Base-by-base conservation (phyloP, 352 stramenopile species). In the Pythium monospermum region DNA sequence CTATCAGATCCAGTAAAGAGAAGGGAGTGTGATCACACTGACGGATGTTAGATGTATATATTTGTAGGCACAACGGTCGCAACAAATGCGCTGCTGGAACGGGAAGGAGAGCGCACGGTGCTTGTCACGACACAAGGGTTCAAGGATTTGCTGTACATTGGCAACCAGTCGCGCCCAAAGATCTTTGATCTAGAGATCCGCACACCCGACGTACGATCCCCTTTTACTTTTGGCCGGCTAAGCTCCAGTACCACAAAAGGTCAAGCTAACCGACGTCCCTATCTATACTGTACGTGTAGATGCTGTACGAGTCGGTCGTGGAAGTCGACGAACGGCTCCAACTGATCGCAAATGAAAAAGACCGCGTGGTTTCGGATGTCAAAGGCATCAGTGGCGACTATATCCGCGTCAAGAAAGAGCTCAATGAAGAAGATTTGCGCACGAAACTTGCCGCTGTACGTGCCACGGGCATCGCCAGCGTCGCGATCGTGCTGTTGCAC, bases 41-140 rank as follows among this genome's bases (percentile, higher is more conserved):
- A 44, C 38, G 11, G 23, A 38, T 36, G 40, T 5, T n/a, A 3
- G 49, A 41, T 21, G 15, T 3, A 12, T 36, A 42, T 42, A 32
- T 19, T 22, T 10, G 38, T 39, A 76, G 67, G 96, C 18, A 99
- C 96, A 8, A 99, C 97, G 4, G 97, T 99, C 12, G 97, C 97
- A 2, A 99, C 97, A n/a, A 99, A 99, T 65, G 97, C 96, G 6
- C 73, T 99, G 61, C 69, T 99, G 28, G 97, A 99, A 71, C 76
- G 96, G 38, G 77, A 98, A 48, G 97, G 97, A 19, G 94, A 98
- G 59, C 76, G 84, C 18, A 98, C 91, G 53, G 96, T 88, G 41
- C 76, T 99, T 2, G 69, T 99, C 6, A 98, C 91, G 11, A 99
- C 96, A 10, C 74, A 91, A 49, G 96, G 96, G 35, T 98, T 99